phyloP scores from a whole-genome alignment of 306 rosid species.

The Vicia villosa region DNA sequence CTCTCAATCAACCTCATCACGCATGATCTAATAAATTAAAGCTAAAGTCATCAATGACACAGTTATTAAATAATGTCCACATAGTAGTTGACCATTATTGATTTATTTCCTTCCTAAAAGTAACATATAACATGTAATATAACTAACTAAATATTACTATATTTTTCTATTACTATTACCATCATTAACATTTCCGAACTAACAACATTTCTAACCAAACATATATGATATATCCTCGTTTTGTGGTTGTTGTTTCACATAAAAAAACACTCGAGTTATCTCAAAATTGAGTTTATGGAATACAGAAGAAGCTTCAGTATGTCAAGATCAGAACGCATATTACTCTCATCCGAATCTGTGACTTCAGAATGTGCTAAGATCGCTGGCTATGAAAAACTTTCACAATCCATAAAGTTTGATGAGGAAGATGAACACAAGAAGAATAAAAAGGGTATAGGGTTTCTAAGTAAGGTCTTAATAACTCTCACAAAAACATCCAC shows the following conservation, averaged over 20 bases:
- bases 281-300: constrained; percentile 44
- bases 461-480: constrained; percentile 44
- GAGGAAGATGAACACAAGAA: constrained; percentile 37
- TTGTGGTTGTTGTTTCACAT: neutral
- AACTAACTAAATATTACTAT: neutral
- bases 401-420: constrained; percentile 38
- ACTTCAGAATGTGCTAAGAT: constrained; percentile 37
- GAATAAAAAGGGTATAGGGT: constrained; percentile 33
- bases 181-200: constrained; percentile 1
- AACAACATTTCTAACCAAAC: neutral
- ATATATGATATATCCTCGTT: neutral
- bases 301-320: constrained; percentile 39
- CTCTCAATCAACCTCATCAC: constrained; percentile 29
- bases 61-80: neutral
- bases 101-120: neutral
- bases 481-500: constrained; percentile 32
- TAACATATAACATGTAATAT: neutral
- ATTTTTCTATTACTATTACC: neutral
- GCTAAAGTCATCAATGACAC: neutral
- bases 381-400: constrained; percentile 52
- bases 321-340: constrained; percentile 35
- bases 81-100: constrained; percentile 15
- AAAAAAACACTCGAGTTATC: neutral
- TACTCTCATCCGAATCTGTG: constrained; percentile 41
- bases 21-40: neutral